Evolutionary conservation across 805 yeast genomes (phyloP).

Genomic region (Monosporozyma servazzii): DNA sequence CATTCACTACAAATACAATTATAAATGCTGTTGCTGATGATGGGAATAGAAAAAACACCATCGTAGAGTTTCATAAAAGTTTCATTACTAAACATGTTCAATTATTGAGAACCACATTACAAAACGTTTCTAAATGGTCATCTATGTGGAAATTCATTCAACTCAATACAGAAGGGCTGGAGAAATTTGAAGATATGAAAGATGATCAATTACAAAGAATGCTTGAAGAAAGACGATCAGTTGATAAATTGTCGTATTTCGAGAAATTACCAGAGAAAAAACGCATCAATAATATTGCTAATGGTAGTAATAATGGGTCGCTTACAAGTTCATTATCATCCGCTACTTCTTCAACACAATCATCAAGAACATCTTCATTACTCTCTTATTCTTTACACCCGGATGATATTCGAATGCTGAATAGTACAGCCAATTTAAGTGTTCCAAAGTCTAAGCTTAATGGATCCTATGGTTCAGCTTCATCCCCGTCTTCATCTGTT

Average conservation of each 20-base stretch:
- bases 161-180: slow-evolving; percentile 8
- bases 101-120: slow-evolving; percentile 10
- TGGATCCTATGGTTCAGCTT: neutral
- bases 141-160: slow-evolving; percentile 20
- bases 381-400: neutral
- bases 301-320: neutral
- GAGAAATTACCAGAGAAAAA: slow-evolving; percentile 14
- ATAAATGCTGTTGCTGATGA: neutral
- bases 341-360: slow-evolving; percentile 7
- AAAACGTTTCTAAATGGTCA: slow-evolving; percentile 11
- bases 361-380: slow-evolving; percentile 1
- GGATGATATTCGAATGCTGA: neutral
- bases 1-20: neutral
- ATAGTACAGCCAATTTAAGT: neutral
- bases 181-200: slow-evolving; percentile 9
- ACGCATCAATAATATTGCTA: neutral
- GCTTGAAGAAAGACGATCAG: slow-evolving; percentile 22
- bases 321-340: neutral
- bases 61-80: slow-evolving; percentile 14
- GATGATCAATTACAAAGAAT: slow-evolving; percentile 14
- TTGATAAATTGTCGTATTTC: slow-evolving; percentile 18
- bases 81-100: slow-evolving; percentile 11
- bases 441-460: neutral
- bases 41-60: neutral
- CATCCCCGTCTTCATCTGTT: slow-evolving; percentile 1